Conservation (phyloP, 2,329 filamentous ascomycete genomes). For the Cordyceps farinosa region DNA sequence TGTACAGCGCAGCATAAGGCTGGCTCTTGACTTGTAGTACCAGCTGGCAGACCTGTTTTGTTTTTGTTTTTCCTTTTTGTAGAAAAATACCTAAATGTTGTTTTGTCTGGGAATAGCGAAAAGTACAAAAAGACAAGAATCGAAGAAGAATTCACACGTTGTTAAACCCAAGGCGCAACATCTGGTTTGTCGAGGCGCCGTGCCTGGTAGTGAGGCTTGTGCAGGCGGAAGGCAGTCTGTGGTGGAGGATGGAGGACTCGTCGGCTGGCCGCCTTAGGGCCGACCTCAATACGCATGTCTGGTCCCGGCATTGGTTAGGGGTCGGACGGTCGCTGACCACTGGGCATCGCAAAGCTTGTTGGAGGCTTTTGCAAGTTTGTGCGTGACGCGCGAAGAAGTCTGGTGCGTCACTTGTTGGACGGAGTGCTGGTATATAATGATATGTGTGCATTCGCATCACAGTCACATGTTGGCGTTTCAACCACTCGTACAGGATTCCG, state of each 20-base stretch:
- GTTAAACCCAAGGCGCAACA: background rate
- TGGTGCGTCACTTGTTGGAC: background rate
- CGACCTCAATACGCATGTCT: background rate
- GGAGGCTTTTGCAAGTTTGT: background rate
- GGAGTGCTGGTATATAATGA: background rate
- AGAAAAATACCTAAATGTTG: too few species aligned
- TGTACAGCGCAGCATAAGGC: background rate
- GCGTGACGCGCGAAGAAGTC: background rate
- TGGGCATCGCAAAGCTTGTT: conserved; percentile 4
- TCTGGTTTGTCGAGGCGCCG: background rate
- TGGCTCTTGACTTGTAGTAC: background rate
- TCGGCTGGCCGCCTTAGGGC: conserved; percentile 3
- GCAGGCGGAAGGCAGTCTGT: background rate
- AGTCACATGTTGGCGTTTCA: conserved; percentile 3
- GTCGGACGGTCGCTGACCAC: background rate
- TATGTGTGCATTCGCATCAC: background rate
- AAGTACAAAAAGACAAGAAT: background rate
- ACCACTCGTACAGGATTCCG: background rate
- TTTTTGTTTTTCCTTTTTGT: too few species aligned
- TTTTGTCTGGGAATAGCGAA: too few species aligned
- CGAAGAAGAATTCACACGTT: background rate
- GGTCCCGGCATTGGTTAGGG: background rate
- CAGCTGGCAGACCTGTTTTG: background rate
- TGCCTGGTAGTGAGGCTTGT: background rate
- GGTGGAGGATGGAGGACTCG: background rate